Base-by-base conservation (phyloP, 306 rosid species). In the Morella rubra region DNA sequence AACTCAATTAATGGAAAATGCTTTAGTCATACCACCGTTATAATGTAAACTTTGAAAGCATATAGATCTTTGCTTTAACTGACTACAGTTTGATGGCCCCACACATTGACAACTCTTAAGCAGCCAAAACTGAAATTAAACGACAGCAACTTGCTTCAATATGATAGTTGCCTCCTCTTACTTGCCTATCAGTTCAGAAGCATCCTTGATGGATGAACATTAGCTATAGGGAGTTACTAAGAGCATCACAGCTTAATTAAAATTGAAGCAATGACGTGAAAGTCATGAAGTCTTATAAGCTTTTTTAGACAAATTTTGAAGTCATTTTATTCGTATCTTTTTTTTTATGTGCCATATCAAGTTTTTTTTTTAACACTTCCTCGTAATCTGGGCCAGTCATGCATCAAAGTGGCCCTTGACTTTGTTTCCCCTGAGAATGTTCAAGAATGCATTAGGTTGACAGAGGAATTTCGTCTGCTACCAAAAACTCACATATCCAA, bases 351-450 rank as follows among this genome's bases (percentile, higher is more conserved):
- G 69, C 15, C 50, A 71, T 67, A 71, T 80, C 54, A 71, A 77
- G 71, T 49, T 49, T 84, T n/a, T n/a, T n/a, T n/a, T n/a, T 74
- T 84, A 60, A 71, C 81, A 64, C 51, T 15, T 53, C 59, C 55
- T 70, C 41, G 65, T 80, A 76, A 71, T 80, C 54, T 74, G 66
- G 74, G 27, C 45, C 82, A 87, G 93, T 85, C 93, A 20, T 89
- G 93, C 84, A 87, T 83, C 60, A 89, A 89, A 76, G 89, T 89
- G 77, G 93, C 93, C 75, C 77, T 89, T 19, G 88, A 89, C 72
- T 85, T 89, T 58, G 91, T 89, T 76, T 89, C 93, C 37, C 91
- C 93, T 8, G 93, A 89, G 75, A 89, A 81, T 18, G 81, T 89
- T 70, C 85, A 87, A 71, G 91, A 89, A 78, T 87, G 91, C 66